Conservation (phyloP, 1,139 yeast species). For the Protomyces gravidus region DNA sequence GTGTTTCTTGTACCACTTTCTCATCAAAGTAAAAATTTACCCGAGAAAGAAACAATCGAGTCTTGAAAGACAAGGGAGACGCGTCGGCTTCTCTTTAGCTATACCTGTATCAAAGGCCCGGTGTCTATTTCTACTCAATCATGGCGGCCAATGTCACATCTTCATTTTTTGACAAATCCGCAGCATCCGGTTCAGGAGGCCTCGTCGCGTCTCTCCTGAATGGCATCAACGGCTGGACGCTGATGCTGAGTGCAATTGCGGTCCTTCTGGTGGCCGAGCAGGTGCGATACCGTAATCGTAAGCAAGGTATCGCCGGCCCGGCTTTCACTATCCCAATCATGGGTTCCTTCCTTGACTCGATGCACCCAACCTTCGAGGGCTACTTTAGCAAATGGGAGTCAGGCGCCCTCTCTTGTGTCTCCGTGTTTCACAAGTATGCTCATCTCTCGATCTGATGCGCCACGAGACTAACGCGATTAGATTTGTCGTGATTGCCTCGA, state of each 20-base stretch:
- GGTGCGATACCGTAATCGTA: slow-evolving; percentile 64
- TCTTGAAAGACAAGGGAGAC: no score
- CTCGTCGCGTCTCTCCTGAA: slow-evolving; percentile 7
- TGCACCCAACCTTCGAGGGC: slow-evolving; percentile 93
- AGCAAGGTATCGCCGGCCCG: slow-evolving; percentile 91
- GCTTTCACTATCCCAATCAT: slow-evolving; percentile 80
- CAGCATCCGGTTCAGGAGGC: background rate
- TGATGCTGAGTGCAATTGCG: slow-evolving; percentile 13
- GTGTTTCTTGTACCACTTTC: no score
- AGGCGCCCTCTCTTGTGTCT: slow-evolving; percentile 91
- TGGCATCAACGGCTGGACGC: slow-evolving; percentile 27
- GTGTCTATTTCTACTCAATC: no score
- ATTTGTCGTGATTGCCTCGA: slow-evolving; percentile 89
- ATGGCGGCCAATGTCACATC: background rate
- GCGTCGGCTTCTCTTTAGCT: no score
- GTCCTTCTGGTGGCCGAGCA: slow-evolving; percentile 26
- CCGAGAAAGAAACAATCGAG: no score
- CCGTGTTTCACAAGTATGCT: slow-evolving; percentile 76
- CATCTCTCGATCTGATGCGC: slow-evolving; percentile 3
- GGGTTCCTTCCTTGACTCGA: slow-evolving; percentile 93
- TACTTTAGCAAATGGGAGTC: slow-evolving; percentile 90
- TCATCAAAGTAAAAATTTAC: no score
- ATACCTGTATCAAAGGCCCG: no score
- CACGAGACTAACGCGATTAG: no score
- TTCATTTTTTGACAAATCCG: background rate